These are phyloP conservation scores for Ophiostoma australiae DNA, from an alignment of 2,329 filamentous ascomycete species.

Conservation along the genomic window DNA sequence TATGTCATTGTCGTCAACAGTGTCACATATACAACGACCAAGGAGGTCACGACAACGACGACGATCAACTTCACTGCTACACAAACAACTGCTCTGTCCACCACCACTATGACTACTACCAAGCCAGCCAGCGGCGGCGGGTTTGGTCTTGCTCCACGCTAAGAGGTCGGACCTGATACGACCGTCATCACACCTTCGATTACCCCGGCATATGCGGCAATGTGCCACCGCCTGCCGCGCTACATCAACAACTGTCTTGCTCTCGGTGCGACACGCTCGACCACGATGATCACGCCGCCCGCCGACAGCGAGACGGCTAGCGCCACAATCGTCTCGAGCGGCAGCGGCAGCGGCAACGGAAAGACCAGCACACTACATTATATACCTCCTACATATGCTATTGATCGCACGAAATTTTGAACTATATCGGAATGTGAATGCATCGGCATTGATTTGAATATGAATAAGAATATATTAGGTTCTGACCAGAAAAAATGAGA, in stretches of 20 bases:
- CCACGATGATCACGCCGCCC: not conserved
- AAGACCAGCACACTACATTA: not conserved
- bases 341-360: not conserved
- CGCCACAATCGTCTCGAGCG: not conserved
- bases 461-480: too few relatives aligned
- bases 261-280: not conserved
- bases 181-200: not conserved
- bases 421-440: not conserved
- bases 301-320: not conserved
- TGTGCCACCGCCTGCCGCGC: not conserved
- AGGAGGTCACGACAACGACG: constrained; percentile 12
- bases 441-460: not conserved
- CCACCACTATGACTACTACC: not conserved
- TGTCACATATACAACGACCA: constrained; percentile 18
- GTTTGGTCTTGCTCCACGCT: not conserved
- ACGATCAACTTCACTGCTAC: constrained; percentile 9
- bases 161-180: not conserved
- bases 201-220: not conserved
- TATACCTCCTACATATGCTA: not conserved
- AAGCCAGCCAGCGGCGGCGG: not conserved
- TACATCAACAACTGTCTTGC: not conserved
- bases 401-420: too few relatives aligned
- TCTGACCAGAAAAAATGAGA: too few relatives aligned
- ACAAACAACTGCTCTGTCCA: constrained; percentile 8
- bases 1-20: constrained; percentile 18